Evolutionary conservation across 768 basidiomycete species (phyloP).

Genomic region (Tubosaeta brunneosetosa): DNA sequence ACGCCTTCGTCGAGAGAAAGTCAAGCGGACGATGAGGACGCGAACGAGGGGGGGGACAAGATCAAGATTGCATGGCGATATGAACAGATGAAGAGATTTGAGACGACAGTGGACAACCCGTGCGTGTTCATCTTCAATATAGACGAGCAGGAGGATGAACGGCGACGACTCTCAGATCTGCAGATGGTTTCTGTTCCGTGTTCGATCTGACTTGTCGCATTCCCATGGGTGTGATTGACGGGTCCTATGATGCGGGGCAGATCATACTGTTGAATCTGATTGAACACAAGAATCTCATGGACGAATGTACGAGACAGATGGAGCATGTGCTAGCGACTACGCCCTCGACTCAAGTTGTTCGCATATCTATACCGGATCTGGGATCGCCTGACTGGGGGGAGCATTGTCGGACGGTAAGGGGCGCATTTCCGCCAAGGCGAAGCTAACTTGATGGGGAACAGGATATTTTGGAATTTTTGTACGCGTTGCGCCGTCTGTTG

Average conservation of each 20-base stretch:
- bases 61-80: conserved; percentile 99
- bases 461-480: conserved; percentile 71
- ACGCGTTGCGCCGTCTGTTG: conserved; percentile 57
- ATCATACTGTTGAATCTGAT: conserved; percentile 31
- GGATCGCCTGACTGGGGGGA: conserved; percentile 73
- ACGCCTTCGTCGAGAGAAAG: conserved; percentile 31
- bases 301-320: conserved; percentile 27
- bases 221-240: conserved; percentile 46
- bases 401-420: conserved; percentile 47
- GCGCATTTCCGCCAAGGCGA: background rate
- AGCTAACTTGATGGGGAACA: conserved; percentile 25
- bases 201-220: conserved; percentile 72
- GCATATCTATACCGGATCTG: conserved; percentile 59
- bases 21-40: conserved; percentile 24
- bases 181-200: conserved; percentile 58
- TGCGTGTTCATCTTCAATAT: conserved; percentile 36
- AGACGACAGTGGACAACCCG: conserved; percentile 68
- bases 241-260: conserved; percentile 36
- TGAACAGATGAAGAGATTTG: conserved; percentile 86
- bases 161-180: conserved; percentile 34
- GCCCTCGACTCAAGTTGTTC: conserved; percentile 36
- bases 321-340: conserved; percentile 26
- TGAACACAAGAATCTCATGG: conserved; percentile 14
- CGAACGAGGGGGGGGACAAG: conserved; percentile 45
- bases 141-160: conserved; percentile 4